Evolutionary conservation across 768 basidiomycete genomes (phyloP).

Genomic region (Collybiopsis confluens): DNA sequence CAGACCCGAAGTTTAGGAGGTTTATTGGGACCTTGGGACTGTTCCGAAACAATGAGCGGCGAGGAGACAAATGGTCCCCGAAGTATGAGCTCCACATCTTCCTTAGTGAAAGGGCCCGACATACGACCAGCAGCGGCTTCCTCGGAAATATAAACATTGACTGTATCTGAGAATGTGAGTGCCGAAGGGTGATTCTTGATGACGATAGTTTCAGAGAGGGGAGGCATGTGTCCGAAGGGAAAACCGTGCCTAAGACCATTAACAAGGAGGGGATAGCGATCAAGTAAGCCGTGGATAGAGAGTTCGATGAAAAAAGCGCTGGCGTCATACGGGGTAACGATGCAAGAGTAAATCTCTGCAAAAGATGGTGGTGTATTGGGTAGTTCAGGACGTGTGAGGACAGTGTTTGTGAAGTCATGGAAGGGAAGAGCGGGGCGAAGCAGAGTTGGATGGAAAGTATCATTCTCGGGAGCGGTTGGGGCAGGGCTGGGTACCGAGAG

Average conservation of each 20-base stretch:
- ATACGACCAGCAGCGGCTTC: constrained; percentile 4
- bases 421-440: neutral
- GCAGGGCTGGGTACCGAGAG: neutral
- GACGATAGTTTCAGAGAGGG: neutral
- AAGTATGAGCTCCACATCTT: constrained; percentile 10
- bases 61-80: constrained; percentile 15
- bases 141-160: neutral
- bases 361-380: neutral
- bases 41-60: constrained; percentile 13
- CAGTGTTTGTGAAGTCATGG: neutral
- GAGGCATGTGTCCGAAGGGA: constrained; percentile 32
- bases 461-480: neutral
- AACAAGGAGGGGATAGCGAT: neutral
- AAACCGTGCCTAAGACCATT: constrained; percentile 31
- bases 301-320: neutral
- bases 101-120: constrained; percentile 13
- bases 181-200: neutral
- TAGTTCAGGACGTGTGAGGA: too few species aligned
- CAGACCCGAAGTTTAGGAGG: constrained; percentile 15
- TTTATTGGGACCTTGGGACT: constrained; percentile 11
- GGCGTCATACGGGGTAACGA: neutral
- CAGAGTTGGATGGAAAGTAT: neutral
- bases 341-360: neutral
- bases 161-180: neutral
- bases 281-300: neutral